Conservation (phyloP, 2,329 filamentous ascomycete species). For the Aspergillus fischeri region DNA sequence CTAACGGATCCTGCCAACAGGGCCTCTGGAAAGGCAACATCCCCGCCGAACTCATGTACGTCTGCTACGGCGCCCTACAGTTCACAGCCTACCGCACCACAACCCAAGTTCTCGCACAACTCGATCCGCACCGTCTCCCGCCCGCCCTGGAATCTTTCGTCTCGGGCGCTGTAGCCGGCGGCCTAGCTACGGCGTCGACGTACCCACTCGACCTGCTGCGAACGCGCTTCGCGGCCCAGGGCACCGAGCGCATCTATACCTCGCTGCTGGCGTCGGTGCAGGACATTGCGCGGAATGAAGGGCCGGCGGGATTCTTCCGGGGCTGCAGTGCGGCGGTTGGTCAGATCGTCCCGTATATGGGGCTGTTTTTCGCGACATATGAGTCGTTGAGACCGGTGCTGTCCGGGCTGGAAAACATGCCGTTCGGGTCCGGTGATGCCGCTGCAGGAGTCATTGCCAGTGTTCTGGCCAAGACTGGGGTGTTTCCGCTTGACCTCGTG, state of each 20-base stretch:
- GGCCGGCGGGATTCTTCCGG: constrained; percentile 76
- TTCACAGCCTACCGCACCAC: constrained; percentile 82
- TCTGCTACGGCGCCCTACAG: constrained; percentile 83
- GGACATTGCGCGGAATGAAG: constrained; percentile 73
- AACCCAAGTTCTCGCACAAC: constrained; percentile 61
- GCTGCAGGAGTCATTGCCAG: constrained; percentile 76
- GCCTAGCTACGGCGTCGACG: constrained; percentile 73
- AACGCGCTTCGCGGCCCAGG: constrained; percentile 95
- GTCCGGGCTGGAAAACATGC: constrained; percentile 43
- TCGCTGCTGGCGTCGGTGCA: constrained; percentile 65
- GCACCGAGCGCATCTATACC: constrained; percentile 70
- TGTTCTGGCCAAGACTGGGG: constrained; percentile 76
- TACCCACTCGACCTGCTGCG: constrained; percentile 92
- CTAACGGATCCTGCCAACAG: constrained; percentile 12
- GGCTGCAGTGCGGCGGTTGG: constrained; percentile 75
- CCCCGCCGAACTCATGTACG: constrained; percentile 88
- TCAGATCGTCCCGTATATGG: constrained; percentile 96
- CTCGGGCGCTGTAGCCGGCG: constrained; percentile 77
- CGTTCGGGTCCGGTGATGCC: constrained; percentile 76
- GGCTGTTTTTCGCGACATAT: constrained; percentile 88
- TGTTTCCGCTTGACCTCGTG: constrained; percentile 90
- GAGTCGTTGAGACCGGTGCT: constrained; percentile 67
- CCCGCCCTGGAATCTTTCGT: constrained; percentile 73
- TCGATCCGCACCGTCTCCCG: constrained; percentile 53
- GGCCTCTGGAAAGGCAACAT: constrained; percentile 97